phyloP scores from a whole-genome alignment of 352 stramenopile genomes.

The Pythium chondricola region DNA sequence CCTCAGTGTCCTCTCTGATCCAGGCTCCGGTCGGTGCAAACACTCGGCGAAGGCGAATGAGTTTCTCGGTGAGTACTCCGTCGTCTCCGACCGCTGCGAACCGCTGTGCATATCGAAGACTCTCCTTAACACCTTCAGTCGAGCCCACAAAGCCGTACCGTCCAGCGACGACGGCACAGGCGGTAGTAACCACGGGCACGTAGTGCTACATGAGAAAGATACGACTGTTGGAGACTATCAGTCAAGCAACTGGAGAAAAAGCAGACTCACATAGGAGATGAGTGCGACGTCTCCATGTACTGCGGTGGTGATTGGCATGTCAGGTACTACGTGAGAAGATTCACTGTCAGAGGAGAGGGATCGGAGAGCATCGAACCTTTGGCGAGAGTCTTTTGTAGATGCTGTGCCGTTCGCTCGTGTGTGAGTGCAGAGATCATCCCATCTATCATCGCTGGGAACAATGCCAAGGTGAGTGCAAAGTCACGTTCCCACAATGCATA shows the following conservation, averaged over 20 bases:
- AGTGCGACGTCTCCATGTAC: constrained; percentile 37
- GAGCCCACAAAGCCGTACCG: constrained; percentile 38
- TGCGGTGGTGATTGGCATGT: constrained; percentile 1
- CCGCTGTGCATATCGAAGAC: constrained; percentile 30
- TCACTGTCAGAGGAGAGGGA: too few species aligned
- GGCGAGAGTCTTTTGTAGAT: constrained; percentile 33
- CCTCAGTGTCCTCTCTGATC: constrained; percentile 44
- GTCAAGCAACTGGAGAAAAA: background rate
- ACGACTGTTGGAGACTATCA: background rate
- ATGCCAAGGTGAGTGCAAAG: too few species aligned
- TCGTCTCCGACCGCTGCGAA: constrained; percentile 28
- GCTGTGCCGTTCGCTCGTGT: constrained; percentile 26
- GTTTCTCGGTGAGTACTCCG: constrained; percentile 25
- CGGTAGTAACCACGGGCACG: constrained; percentile 34
- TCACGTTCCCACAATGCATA: too few species aligned
- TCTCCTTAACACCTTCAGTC: constrained; percentile 45
- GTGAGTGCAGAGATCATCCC: constrained; percentile 42
- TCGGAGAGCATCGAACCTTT: too few species aligned
- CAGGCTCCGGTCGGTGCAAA: constrained; percentile 47
- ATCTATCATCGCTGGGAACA: constrained; percentile 36
- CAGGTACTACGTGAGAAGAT: background rate
- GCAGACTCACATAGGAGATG: constrained; percentile 35
- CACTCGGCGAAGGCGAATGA: constrained; percentile 37
- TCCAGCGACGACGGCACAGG: constrained; percentile 31
- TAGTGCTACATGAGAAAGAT: constrained; percentile 29